These are phyloP conservation scores for Setaria italica DNA, from an alignment of 202 grass and related monocot genomes.

Conservation along the genomic window DNA sequence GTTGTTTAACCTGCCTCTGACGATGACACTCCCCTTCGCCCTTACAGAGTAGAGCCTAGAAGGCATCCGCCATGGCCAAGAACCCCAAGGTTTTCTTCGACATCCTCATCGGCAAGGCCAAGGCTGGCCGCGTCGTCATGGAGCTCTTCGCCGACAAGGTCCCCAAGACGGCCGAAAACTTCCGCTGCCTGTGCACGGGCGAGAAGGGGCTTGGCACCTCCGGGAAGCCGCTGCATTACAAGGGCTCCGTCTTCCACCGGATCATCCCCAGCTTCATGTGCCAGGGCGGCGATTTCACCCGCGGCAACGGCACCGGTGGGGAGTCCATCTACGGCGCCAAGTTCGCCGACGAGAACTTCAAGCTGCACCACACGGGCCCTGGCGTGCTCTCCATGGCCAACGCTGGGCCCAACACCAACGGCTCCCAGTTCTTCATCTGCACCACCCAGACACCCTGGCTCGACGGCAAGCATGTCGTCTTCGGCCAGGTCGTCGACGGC, in stretches of 20 bases:
- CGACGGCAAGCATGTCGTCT: constrained; percentile 79
- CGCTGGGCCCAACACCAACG: constrained; percentile 72
- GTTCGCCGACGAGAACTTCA: constrained; percentile 84
- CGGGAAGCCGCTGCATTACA: constrained; percentile 77
- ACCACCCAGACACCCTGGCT: constrained; percentile 63
- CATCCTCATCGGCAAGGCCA: constrained; percentile 69
- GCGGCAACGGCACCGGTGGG: constrained; percentile 74
- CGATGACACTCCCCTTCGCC: not conserved
- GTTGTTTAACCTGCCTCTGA: not conserved
- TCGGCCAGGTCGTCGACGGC: constrained; percentile 72
- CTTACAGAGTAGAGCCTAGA: too few relatives aligned
- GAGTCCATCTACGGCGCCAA: constrained; percentile 78
- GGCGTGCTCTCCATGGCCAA: constrained; percentile 85
- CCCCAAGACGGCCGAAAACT: constrained; percentile 78
- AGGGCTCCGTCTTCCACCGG: constrained; percentile 78
- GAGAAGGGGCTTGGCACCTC: constrained; percentile 58
- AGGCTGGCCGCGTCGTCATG: constrained; percentile 69
- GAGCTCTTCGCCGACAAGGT: constrained; percentile 72
- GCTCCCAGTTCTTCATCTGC: constrained; percentile 89
- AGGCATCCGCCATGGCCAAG: constrained; percentile 36
- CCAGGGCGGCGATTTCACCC: constrained; percentile 89
- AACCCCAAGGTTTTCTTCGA: constrained; percentile 94
- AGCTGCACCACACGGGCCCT: constrained; percentile 60
- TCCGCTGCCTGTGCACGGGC: constrained; percentile 82
- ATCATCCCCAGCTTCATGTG: constrained; percentile 86